phyloP scores from a whole-genome alignment of 352 stramenopile species.

The Phytophthora pistaciae region DNA sequence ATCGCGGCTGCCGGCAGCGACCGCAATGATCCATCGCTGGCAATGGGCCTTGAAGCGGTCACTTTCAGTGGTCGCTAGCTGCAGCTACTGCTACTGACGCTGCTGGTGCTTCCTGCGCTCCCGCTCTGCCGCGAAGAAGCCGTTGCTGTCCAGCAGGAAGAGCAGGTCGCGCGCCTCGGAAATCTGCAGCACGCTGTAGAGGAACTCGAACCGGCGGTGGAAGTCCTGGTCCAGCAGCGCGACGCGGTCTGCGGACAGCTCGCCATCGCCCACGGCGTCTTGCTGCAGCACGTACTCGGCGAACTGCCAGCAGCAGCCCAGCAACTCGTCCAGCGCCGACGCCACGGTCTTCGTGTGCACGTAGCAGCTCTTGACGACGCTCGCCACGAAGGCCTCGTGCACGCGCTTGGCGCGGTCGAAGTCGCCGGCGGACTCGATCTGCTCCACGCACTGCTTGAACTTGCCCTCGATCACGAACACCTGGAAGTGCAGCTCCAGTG shows the following conservation, averaged over 20 bases:
- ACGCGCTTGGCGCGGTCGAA: slow-evolving; percentile 79
- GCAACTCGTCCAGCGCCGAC: slow-evolving; percentile 64
- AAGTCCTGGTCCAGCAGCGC: slow-evolving; percentile 64
- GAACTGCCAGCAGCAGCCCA: slow-evolving; percentile 77
- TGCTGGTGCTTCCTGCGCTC: slow-evolving; percentile 43
- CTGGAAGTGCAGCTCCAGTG: slow-evolving; percentile 80
- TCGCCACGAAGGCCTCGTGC: slow-evolving; percentile 77
- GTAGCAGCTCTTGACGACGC: slow-evolving; percentile 74
- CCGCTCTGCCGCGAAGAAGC: slow-evolving; percentile 63
- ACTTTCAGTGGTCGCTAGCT: slow-evolving; percentile 11
- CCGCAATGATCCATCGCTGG: not conserved
- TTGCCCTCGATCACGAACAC: slow-evolving; percentile 79
- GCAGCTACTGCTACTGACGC: slow-evolving; percentile 27
- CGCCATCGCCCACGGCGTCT: slow-evolving; percentile 14
- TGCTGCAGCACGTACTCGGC: slow-evolving; percentile 69
- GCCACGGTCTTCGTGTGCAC: slow-evolving; percentile 73
- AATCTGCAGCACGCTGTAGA: slow-evolving; percentile 71
- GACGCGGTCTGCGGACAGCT: slow-evolving; percentile 44
- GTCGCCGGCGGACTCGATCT: slow-evolving; percentile 60
- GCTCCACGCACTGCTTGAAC: slow-evolving; percentile 62
- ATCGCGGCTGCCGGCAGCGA: slow-evolving; percentile 26
- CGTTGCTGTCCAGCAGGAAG: slow-evolving; percentile 80
- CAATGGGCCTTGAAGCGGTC: not conserved
- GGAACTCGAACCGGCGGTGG: slow-evolving; percentile 61
- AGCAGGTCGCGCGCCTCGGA: slow-evolving; percentile 73